Evolutionary conservation across 768 basidiomycete genomes (phyloP).

Genomic region (Lanmaoa rubissima): DNA sequence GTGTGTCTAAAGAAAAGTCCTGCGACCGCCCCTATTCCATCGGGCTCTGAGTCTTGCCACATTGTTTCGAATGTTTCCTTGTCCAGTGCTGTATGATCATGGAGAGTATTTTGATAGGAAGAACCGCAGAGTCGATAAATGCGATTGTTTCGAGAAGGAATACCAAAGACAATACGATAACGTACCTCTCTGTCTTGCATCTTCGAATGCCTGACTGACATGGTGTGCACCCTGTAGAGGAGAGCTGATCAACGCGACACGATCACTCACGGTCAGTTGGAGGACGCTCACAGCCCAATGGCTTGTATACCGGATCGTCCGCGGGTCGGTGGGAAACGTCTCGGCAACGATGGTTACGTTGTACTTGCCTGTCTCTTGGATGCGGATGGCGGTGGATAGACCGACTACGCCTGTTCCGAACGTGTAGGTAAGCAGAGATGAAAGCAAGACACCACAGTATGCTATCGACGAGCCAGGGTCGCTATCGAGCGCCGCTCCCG

Average conservation of each 20-base stretch:
- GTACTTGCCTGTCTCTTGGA: constrained; percentile 63
- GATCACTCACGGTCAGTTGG: not conserved
- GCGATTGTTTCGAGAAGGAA: not conserved
- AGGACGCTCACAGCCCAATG: constrained; percentile 68
- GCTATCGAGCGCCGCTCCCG: too few relatives aligned
- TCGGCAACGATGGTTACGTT: constrained; percentile 71
- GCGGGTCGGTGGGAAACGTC: constrained; percentile 67
- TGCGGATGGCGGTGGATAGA: constrained; percentile 67
- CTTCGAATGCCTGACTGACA: constrained; percentile 55
- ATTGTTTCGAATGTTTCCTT: constrained; percentile 70
- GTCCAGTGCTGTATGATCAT: constrained; percentile 51
- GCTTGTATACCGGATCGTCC: constrained; percentile 74
- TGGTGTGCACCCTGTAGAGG: constrained; percentile 73
- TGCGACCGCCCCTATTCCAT: constrained; percentile 44
- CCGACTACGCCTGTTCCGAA: constrained; percentile 64
- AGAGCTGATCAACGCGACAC: not conserved
- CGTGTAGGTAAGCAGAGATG: not conserved
- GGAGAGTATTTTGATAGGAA: not conserved
- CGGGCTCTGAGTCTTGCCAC: constrained; percentile 69
- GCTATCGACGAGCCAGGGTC: not conserved
- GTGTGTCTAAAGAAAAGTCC: constrained; percentile 61
- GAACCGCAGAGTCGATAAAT: not conserved
- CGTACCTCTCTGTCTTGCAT: constrained; percentile 55
- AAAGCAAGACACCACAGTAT: not conserved
- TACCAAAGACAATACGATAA: not conserved